These are phyloP conservation scores for Rhipidocladum racemiflorum DNA, from an alignment of 176 grass and related monocot genomes.

Conservation along the genomic window DNA sequence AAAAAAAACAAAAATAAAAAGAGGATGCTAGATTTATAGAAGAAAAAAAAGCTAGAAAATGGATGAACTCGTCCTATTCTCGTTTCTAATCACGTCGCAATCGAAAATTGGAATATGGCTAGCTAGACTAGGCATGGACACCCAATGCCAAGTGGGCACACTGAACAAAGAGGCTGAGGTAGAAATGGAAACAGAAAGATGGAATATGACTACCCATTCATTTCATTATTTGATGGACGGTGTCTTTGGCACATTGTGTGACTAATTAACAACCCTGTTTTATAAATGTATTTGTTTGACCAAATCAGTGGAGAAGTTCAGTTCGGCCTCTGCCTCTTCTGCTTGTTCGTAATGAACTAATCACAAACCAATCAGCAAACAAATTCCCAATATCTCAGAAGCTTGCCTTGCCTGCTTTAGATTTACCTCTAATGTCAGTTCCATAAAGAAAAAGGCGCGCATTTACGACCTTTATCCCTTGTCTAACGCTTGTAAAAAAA, in stretches of 20 bases:
- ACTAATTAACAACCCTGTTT: background rate
- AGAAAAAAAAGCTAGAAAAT: no score
- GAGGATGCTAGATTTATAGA: no score
- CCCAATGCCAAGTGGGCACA: background rate
- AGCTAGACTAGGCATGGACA: background rate
- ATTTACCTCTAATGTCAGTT: background rate
- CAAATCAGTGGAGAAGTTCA: conserved; percentile 10
- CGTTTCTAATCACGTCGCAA: background rate
- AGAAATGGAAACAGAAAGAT: background rate
- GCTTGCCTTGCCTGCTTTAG: background rate
- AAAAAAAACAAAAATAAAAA: no score
- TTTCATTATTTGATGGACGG: background rate
- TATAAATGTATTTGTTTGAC: background rate
- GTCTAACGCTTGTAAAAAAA: no score
- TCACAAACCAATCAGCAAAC: background rate
- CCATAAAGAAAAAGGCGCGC: background rate
- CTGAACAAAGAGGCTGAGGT: background rate
- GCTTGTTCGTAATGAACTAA: background rate
- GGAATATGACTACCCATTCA: background rate
- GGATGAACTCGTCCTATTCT: no score
- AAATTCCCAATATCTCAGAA: background rate
- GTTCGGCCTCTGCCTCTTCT: background rate
- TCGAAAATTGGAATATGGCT: background rate
- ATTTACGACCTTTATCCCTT: background rate
- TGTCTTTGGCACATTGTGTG: background rate